Percentiles rank a stretch among this genome's conserved stretches.
Conservation (phyloP, 768 basidiomycete species). For the Leccinum olivaceopallidum region DNA sequence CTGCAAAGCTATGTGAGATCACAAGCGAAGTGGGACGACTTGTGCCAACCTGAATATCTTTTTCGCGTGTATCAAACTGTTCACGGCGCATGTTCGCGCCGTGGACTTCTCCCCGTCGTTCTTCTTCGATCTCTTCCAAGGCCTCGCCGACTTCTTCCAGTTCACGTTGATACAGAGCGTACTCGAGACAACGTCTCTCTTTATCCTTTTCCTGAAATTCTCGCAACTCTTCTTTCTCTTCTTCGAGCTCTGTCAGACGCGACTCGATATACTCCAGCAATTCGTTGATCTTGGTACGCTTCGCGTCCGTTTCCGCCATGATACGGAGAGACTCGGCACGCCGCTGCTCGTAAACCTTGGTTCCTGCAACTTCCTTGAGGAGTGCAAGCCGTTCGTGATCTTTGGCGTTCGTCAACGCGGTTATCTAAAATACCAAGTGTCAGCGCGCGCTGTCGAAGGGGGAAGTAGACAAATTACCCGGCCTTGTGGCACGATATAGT, state of each 20-base stretch:
- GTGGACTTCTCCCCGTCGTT: slow-evolving; percentile 80
- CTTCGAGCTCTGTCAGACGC: slow-evolving; percentile 87
- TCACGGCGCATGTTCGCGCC: slow-evolving; percentile 79
- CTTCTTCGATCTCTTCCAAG: slow-evolving; percentile 83
- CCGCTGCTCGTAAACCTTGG: slow-evolving; percentile 96
- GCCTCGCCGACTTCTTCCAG: slow-evolving; percentile 85
- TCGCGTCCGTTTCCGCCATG: slow-evolving; percentile 95
- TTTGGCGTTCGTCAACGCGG: slow-evolving; percentile 94
- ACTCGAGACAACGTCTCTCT: slow-evolving; percentile 91
- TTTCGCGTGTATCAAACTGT: slow-evolving; percentile 81
- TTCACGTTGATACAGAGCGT: slow-evolving; percentile 90
- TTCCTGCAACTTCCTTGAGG: slow-evolving; percentile 98
- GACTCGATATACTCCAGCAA: slow-evolving; percentile 90
- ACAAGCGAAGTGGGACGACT: neutral
- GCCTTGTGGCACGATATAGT: slow-evolving; percentile 99
- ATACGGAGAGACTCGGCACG: slow-evolving; percentile 91
- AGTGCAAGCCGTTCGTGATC: slow-evolving; percentile 91
- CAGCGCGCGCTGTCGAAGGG: slow-evolving; percentile 7
- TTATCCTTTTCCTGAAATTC: slow-evolving; percentile 97
- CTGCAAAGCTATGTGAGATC: slow-evolving; percentile 38
- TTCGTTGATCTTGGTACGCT: slow-evolving; percentile 89
- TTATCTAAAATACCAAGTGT: slow-evolving; percentile 59
- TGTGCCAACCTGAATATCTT: slow-evolving; percentile 70
- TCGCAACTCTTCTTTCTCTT: slow-evolving; percentile 97
- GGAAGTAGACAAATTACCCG: slow-evolving; percentile 54